Conservation (phyloP, 202 grass and related monocot genomes). For the Saccharum hybrid region DNA sequence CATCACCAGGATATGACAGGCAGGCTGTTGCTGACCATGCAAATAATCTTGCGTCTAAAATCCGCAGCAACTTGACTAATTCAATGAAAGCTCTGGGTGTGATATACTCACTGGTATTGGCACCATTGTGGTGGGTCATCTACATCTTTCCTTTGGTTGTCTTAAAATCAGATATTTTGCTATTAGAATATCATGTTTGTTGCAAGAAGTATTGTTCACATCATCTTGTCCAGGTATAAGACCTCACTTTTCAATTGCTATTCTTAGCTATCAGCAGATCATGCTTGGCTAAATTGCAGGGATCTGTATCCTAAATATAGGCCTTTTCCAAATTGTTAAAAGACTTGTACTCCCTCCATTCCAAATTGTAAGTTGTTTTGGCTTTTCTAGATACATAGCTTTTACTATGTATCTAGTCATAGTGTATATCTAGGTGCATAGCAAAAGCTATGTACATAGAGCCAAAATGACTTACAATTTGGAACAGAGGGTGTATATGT, state of each 20-base stretch:
- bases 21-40: slow-evolving; percentile 92
- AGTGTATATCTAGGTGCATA: too few species aligned
- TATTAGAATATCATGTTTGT: background rate
- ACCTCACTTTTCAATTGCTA: too few species aligned
- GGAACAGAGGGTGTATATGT: background rate
- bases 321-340: background rate
- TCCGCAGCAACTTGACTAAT: slow-evolving; percentile 89
- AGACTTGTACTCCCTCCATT: background rate
- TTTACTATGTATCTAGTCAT: background rate
- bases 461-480: background rate
- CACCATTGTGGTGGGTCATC: slow-evolving; percentile 69
- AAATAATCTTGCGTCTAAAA: slow-evolving; percentile 93
- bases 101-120: slow-evolving; percentile 86
- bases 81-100: slow-evolving; percentile 86
- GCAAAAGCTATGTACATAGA: background rate
- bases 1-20: slow-evolving; percentile 85
- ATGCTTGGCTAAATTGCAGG: slow-evolving; percentile 3
- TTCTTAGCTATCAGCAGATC: background rate
- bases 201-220: slow-evolving; percentile 5
- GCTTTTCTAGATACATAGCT: too few species aligned
- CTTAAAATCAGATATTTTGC: background rate
- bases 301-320: slow-evolving; percentile 1
- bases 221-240: background rate
- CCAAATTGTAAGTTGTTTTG: background rate
- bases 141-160: slow-evolving; percentile 11